Evolutionary conservation across 2,329 filamentous ascomycete genomes (phyloP).

Genomic region (Bertia moriformis): DNA sequence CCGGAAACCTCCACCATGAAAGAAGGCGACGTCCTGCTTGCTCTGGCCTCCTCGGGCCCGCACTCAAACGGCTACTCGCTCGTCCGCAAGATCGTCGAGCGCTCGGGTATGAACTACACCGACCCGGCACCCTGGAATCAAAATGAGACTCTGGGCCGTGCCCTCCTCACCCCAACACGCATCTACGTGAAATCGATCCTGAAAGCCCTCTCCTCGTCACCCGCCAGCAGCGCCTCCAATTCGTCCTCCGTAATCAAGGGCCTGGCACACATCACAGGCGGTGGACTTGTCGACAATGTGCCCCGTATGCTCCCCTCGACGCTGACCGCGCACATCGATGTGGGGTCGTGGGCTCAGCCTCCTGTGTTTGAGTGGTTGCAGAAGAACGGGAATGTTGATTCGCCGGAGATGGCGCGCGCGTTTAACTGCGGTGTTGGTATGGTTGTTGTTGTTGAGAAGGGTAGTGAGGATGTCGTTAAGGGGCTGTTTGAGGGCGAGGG

Average conservation of each 20-base stretch:
- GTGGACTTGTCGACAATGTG: slow-evolving; percentile 83
- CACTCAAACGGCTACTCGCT: slow-evolving; percentile 98
- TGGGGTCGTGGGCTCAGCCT: slow-evolving; percentile 59
- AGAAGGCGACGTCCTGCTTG: slow-evolving; percentile 72
- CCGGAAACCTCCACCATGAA: slow-evolving; percentile 65
- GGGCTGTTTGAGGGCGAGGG: slow-evolving; percentile 46
- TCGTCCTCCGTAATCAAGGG: slow-evolving; percentile 62
- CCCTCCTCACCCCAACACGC: slow-evolving; percentile 73
- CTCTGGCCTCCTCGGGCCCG: slow-evolving; percentile 69
- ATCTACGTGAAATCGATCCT: slow-evolving; percentile 85
- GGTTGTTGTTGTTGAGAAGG: slow-evolving; percentile 65
- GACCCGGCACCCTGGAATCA: slow-evolving; percentile 51
- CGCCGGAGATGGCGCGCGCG: slow-evolving; percentile 72
- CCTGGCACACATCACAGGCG: slow-evolving; percentile 91
- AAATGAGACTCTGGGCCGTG: slow-evolving; percentile 38
- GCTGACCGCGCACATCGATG: slow-evolving; percentile 70
- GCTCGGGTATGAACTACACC: slow-evolving; percentile 55
- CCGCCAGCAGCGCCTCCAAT: neutral
- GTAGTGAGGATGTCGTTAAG: slow-evolving; percentile 42
- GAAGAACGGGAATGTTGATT: slow-evolving; percentile 51
- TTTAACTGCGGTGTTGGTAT: slow-evolving; percentile 95
- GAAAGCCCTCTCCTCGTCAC: slow-evolving; percentile 29
- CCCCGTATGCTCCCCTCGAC: slow-evolving; percentile 76
- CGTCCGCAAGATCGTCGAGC: slow-evolving; percentile 75
- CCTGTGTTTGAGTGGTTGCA: slow-evolving; percentile 81